Evolutionary conservation across 345 rosid genomes (phyloP).

Genomic region (Linum lewisii): DNA sequence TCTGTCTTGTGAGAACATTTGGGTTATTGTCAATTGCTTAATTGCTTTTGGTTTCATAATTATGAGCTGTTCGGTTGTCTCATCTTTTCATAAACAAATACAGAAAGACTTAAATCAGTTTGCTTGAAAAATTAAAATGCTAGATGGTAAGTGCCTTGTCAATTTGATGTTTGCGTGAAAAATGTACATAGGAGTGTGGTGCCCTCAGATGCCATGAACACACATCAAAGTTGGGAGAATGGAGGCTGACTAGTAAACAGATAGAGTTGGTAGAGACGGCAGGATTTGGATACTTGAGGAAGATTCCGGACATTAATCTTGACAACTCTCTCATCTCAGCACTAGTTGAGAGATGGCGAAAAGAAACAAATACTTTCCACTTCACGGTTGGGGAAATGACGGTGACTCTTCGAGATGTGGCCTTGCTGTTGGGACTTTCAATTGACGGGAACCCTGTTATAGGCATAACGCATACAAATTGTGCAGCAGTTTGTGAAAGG

Average conservation of each 20-base stretch:
- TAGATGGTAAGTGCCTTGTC: not conserved
- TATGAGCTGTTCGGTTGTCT: too few species aligned
- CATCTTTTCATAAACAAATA: too few species aligned
- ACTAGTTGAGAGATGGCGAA: not conserved
- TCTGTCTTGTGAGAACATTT: too few species aligned
- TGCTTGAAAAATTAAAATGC: not conserved
- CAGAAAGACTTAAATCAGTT: not conserved
- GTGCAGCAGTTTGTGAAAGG: not conserved
- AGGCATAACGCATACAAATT: not conserved
- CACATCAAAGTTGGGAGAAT: conserved; percentile 3
- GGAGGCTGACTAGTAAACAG: not conserved
- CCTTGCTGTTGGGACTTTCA: not conserved
- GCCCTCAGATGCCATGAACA: conserved; percentile 2
- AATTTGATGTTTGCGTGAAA: not conserved
- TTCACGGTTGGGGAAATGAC: conserved; percentile 6
- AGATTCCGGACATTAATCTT: not conserved
- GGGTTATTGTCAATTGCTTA: too few species aligned
- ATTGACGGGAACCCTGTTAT: not conserved
- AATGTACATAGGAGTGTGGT: conserved; percentile 1
- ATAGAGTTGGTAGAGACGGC: not conserved
- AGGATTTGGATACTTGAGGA: not conserved
- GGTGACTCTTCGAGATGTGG: not conserved
- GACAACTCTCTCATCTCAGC: conserved; percentile 1
- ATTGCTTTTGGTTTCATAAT: too few species aligned
- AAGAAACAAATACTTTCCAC: conserved; percentile 3